A percentile compares a stretch with the other conserved stretches of the same genome.
phyloP scores from a whole-genome alignment of 768 basidiomycete genomes.

The Clitopilus passeckerianus region DNA sequence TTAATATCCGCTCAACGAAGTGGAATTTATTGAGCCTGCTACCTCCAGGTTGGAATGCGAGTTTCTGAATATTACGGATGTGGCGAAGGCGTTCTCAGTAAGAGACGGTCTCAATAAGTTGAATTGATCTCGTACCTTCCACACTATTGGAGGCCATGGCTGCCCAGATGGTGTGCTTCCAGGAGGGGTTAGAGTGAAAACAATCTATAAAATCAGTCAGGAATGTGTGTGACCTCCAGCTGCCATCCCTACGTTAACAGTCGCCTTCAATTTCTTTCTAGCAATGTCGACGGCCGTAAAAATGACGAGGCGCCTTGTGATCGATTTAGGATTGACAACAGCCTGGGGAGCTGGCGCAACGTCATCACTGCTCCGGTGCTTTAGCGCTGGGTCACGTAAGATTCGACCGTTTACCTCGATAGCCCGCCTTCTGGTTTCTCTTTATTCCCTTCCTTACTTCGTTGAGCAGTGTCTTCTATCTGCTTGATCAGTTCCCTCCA shows the following conservation, averaged over 20 bases:
- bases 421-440: background rate
- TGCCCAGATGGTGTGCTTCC: background rate
- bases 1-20: background rate
- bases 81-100: background rate
- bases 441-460: background rate
- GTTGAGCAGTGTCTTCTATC: background rate
- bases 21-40: background rate
- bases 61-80: background rate
- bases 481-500: background rate
- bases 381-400: background rate
- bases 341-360: background rate
- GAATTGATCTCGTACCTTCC: conserved; percentile 2
- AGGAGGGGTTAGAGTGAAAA: conserved; percentile 8
- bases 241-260: conserved; percentile 1
- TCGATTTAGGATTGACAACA: background rate
- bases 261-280: conserved; percentile 4
- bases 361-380: background rate
- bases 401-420: background rate
- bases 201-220: conserved; percentile 1
- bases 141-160: conserved; percentile 6
- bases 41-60: background rate
- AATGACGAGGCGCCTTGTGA: conserved; percentile 2
- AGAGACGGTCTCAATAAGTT: background rate
- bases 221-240: background rate
- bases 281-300: conserved; percentile 6